Evolutionary conservation across 1,284 basidiomycete species (phyloP).

Genomic region (Tetrapyrgos nigripes): DNA sequence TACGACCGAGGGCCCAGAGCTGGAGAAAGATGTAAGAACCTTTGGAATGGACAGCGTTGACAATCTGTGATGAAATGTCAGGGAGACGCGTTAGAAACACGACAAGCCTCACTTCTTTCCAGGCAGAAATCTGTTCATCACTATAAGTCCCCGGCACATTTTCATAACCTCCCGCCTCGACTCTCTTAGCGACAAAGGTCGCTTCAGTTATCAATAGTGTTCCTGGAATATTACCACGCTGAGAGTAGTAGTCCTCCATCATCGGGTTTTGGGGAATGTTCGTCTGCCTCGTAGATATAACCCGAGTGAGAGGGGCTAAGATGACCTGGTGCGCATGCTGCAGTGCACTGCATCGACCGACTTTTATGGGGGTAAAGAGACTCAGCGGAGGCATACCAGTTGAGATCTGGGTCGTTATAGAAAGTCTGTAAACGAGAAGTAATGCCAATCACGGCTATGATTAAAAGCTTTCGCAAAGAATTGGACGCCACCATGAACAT

Average conservation of each 20-base stretch:
- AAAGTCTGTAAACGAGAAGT: too few species aligned
- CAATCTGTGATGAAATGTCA: not conserved
- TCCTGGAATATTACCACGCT: slow-evolving; percentile 49
- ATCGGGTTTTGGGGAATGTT: slow-evolving; percentile 40
- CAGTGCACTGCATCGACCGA: not conserved
- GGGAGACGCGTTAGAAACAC: not conserved
- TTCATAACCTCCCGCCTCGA: slow-evolving; percentile 39
- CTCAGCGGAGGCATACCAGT: too few species aligned
- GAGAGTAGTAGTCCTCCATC: slow-evolving; percentile 53
- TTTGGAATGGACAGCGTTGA: slow-evolving; percentile 30
- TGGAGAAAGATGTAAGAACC: slow-evolving; percentile 29
- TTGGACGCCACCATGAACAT: too few species aligned
- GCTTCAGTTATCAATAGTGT: slow-evolving; percentile 58
- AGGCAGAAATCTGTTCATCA: slow-evolving; percentile 50
- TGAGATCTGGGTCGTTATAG: too few species aligned
- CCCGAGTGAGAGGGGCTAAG: slow-evolving; percentile 8
- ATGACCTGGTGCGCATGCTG: slow-evolving; percentile 2
- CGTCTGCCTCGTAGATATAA: not conserved
- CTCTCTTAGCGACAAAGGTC: slow-evolving; percentile 44
- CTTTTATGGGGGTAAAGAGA: slow-evolving; percentile 4
- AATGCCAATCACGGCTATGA: too few species aligned
- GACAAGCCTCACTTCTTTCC: slow-evolving; percentile 46
- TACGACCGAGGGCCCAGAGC: slow-evolving; percentile 29
- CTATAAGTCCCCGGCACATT: slow-evolving; percentile 52
- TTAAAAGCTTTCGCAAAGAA: too few species aligned